Percentiles rank a stretch among this genome's conserved stretches.
Evolutionary conservation across 495 filamentous ascomycete species (phyloP).

Genomic region (Aspergillus panamensis): DNA sequence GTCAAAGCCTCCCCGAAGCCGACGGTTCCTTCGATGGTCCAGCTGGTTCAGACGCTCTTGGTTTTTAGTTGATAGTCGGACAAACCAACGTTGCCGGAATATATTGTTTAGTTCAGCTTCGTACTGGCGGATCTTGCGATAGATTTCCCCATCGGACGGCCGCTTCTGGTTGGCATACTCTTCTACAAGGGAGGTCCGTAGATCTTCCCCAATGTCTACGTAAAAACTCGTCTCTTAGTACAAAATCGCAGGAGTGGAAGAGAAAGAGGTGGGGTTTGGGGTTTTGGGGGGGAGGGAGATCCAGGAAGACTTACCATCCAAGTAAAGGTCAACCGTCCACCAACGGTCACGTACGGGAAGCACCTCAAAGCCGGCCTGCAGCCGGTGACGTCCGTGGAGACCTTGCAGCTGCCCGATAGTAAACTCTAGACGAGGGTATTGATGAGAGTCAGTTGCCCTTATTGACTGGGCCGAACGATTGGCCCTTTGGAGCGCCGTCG

Average conservation of each 20-base stretch:
- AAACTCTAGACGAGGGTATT: conserved; percentile 16
- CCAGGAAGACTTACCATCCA: conserved; percentile 25
- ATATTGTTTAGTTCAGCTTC: conserved; percentile 22
- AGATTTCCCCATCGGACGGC: conserved; percentile 38
- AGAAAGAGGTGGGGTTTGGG: conserved; percentile 6
- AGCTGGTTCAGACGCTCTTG: conserved; percentile 21
- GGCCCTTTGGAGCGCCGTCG: conserved; percentile 6
- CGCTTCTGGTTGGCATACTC: conserved; percentile 36
- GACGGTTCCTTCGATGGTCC: not conserved
- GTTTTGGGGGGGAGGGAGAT: not conserved
- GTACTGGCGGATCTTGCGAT: conserved; percentile 39
- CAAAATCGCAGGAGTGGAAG: no score
- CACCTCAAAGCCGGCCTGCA: conserved; percentile 27
- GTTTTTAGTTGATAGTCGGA: conserved; percentile 24
- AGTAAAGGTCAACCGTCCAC: conserved; percentile 41
- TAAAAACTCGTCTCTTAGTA: no score
- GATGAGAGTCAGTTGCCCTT: not conserved
- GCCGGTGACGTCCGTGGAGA: conserved; percentile 35
- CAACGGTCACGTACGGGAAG: conserved; percentile 27
- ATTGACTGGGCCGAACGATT: no score
- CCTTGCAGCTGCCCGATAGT: conserved; percentile 20
- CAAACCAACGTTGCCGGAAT: conserved; percentile 26
- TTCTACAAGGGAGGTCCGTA: conserved; percentile 25
- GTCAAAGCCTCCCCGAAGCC: conserved; percentile 24
- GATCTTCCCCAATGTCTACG: conserved; percentile 25